Percentiles rank a stretch among this genome's conserved stretches.
Evolutionary conservation across 768 basidiomycete genomes (phyloP).

Genomic region (Termitomyces sp.): DNA sequence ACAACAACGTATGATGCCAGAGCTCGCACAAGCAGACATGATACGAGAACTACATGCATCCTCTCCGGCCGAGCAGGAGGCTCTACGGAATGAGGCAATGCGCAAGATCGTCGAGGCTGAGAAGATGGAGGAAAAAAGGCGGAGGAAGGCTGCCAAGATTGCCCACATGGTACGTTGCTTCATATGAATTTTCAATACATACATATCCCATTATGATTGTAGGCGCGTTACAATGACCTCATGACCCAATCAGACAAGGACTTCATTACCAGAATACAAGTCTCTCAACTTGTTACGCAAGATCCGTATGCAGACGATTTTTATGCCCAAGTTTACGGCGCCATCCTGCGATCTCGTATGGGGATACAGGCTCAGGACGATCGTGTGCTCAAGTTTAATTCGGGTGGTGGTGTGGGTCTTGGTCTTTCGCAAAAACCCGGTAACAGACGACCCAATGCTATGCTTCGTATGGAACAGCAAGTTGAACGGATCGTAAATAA

Average conservation of each 20-base stretch:
- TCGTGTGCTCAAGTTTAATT: conserved; percentile 80
- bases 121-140: conserved; percentile 78
- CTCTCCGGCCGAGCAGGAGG: conserved; percentile 57
- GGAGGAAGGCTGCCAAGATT: conserved; percentile 79
- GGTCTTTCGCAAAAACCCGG: conserved; percentile 68
- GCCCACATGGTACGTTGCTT: conserved; percentile 67
- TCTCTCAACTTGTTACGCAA: conserved; percentile 94
- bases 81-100: conserved; percentile 72
- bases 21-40: conserved; percentile 69
- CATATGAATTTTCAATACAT: background rate
- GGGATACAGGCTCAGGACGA: conserved; percentile 69
- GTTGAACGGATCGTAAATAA: conserved; percentile 95
- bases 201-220: conserved; percentile 10
- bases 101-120: conserved; percentile 90
- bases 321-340: conserved; percentile 94
- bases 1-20: conserved; percentile 70
- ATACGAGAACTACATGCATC: conserved; percentile 58
- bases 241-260: conserved; percentile 99
- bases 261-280: conserved; percentile 98
- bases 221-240: conserved; percentile 91
- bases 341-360: conserved; percentile 74
- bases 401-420: conserved; percentile 79
- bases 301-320: conserved; percentile 99
- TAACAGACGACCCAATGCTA: conserved; percentile 72
- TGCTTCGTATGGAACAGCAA: conserved; percentile 92